Conservation (phyloP, 2,329 filamentous ascomycete species). For the Apiospora hydei region DNA sequence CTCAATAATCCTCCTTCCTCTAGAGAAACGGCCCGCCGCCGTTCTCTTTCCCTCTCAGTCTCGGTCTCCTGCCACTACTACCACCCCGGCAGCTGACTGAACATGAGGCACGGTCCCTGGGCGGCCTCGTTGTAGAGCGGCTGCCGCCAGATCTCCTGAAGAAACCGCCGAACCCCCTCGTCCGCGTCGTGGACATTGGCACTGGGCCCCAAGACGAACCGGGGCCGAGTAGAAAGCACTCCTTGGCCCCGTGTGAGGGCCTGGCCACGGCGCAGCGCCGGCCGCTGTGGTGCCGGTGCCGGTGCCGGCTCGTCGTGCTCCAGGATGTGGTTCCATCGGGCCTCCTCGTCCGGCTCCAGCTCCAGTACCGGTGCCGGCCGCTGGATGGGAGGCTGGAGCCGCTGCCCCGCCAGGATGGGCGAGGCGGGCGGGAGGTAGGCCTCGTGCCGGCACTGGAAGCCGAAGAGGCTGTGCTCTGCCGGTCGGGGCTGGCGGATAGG, state of each 20-base stretch:
- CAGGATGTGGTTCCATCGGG: too few relatives aligned
- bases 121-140: neutral
- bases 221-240: too few relatives aligned
- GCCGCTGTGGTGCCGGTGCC: neutral
- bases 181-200: neutral
- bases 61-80: neutral
- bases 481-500: neutral
- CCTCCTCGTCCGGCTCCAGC: too few relatives aligned
- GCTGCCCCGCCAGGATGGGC: neutral
- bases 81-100: neutral
- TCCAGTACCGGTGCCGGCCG: neutral
- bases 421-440: neutral
- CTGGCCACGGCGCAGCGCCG: neutral
- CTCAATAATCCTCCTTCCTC: neutral
- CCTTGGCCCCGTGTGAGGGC: neutral
- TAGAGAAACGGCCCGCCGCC: neutral
- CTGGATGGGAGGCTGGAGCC: neutral
- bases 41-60: neutral
- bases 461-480: neutral
- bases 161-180: neutral
- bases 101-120: too few relatives aligned
- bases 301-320: neutral
- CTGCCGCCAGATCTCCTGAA: neutral
- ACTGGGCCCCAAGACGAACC: too few relatives aligned
- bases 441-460: neutral